Evolutionary conservation across 768 basidiomycete species (phyloP).

Genomic region (Mycena galopus): DNA sequence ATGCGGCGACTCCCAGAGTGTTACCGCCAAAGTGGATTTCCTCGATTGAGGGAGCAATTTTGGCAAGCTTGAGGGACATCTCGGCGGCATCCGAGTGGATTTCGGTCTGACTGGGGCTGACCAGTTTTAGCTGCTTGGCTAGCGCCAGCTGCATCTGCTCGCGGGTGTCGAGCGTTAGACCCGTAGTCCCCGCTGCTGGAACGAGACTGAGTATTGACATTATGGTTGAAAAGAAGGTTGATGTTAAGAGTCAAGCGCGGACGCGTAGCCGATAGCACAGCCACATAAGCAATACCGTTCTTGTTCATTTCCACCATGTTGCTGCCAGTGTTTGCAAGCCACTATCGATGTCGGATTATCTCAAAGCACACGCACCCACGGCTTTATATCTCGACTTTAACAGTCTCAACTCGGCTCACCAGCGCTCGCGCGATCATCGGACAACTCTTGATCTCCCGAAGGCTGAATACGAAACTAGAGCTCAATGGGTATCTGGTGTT

Average conservation of each 20-base stretch:
- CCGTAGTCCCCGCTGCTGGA: no score
- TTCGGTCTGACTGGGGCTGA: no score
- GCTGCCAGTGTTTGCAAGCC: conserved; percentile 10
- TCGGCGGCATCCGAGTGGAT: conserved; percentile 77
- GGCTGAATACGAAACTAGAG: conserved; percentile 97
- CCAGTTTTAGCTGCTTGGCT: no score
- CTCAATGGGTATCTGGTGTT: conserved; percentile 87
- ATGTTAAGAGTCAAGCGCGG: no score
- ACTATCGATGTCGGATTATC: conserved; percentile 54
- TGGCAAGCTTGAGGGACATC: conserved; percentile 79
- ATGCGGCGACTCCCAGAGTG: conserved; percentile 93
- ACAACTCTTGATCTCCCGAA: conserved; percentile 50
- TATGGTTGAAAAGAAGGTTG: no score
- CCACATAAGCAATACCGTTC: no score
- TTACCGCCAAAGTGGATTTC: conserved; percentile 96
- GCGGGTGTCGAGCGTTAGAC: no score
- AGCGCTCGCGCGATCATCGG: no score
- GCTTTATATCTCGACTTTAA: conserved; percentile 23
- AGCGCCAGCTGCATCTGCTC: no score
- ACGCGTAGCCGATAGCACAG: no score
- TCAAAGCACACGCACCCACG: conserved; percentile 61
- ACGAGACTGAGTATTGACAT: no score
- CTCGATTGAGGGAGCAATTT: conserved; percentile 77
- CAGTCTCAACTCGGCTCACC: no score
- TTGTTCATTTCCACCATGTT: conserved; percentile 16